Base-by-base conservation (phyloP, 1,284 basidiomycete species). In the Papiliotrema terrestris region DNA sequence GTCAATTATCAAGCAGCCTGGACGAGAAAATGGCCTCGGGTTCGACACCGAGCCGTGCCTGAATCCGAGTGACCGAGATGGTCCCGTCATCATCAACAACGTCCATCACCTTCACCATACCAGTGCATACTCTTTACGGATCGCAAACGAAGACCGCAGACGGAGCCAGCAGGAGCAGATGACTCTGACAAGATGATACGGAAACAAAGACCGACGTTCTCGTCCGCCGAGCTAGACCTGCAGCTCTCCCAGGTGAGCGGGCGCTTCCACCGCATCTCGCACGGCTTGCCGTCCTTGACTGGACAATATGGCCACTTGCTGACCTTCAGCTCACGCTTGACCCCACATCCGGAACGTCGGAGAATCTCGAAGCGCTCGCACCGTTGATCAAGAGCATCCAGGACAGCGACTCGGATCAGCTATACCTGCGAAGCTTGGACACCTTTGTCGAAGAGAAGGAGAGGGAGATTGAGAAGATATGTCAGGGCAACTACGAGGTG, bases 341-440 rank as follows among this genome's bases (percentile, higher is more conserved):
- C 52, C 62, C 71, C 0, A 62, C 67, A 8, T 64, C 69, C 2
- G 55, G 54, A 1, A 62, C 69, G 0, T 59, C 66, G 2, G 91
- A 95, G 78, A 94, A 95, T 74, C 83, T 95, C 42, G 92, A 95
- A 76, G 89, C 93, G 52, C 84, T 95, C 15, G 91, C 89, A 14
- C 91, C 92, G 35, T 86, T 96, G 45, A 90, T 96, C 75, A 91
- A 91, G 73, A 88, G 91, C 64, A 92, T 98, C 62, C 89, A 97
- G 78, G 83, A 87, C 65, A 90, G 86, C 60, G 82, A 88, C 46
- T 91, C 94, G 67, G 92, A 97, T 69, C 92, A 97, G 58, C 83
- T 86, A 14, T 98, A 94, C 75, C 83, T 98, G 36, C 84, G 88
- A 45, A 90, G 88, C 42, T 80, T 98, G 49, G 88, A 91, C 65